Base-by-base conservation (phyloP, 2,329 filamentous ascomycete species). In the Microascus cirrosus region DNA sequence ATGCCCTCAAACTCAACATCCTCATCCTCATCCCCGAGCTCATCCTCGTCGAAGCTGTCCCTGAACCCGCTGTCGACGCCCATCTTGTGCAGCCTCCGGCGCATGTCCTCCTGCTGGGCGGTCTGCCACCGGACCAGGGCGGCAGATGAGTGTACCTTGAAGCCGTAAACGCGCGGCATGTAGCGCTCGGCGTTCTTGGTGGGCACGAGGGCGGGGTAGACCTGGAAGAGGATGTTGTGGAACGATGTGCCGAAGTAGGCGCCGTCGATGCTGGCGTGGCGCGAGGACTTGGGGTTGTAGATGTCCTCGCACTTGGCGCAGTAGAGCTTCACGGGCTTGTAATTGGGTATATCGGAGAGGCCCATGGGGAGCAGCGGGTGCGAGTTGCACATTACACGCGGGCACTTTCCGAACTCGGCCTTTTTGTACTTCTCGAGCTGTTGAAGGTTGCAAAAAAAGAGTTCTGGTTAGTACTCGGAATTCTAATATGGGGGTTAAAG, bases 391-490 rank as follows among this genome's bases (percentile, higher is more conserved):
- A 95, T 86, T 61, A 99, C 94, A 66, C 94, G 90, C 6, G 94
- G 94, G 70, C 94, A 99, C 77, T 96, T 97, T 64, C 94, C 94
- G 69, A 99, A 99, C 70, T 97, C 93, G 65, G 86, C 89, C 70
- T 96, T 96, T 70, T 99, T 99, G 74, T 96, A 99, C 73, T 99
- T 99, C 65, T 99, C 94, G 61, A 97, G 87, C 93, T 97, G 67
- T 39, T 35, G 5, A 34, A 39, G 53, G 13, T 18, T 32, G 28
- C 28, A 32, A 32, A 32, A 32, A 32, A 32, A 32, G 28, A 15
- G n/a, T 24, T 20, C 24, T n/a, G 8, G 10, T 22, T 18, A 20
- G 42, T 12, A 15, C 45, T 45, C 15, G 22, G 34, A 22, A 15
- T 11, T 8, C 28, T 12, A 28, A 7, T 3, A 39, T 5, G 4